Base-by-base conservation (phyloP, 2,329 filamentous ascomycete species). In the Talaromyces islandicus region DNA sequence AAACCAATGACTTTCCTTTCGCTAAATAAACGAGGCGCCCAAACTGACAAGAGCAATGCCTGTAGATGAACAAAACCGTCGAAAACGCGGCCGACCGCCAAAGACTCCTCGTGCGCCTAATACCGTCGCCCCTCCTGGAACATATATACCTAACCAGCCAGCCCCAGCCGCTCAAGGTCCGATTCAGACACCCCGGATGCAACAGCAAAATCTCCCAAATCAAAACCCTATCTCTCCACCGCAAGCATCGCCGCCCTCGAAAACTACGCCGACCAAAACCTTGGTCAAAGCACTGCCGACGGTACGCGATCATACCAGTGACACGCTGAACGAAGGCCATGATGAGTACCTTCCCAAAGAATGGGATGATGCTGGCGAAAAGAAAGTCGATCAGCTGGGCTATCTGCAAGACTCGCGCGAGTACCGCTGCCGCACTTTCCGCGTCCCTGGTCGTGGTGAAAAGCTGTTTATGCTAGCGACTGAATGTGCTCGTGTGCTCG, bases 401-500 rank as follows among this genome's bases (percentile, higher is more conserved):
- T 88, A 92, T 69, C 85, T 92, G 24, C 83, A 89, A 29, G 92
- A 92, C 62, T 86, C 85, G 24, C 90, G 94, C 67, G 89, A 93
- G 70, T 99, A 97, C 78, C 87, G 90, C 73, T 97, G 93, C 76
- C 85, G 92, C 64, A 97, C 93, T 1, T 99, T 99, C 73, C 86
- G 90, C 65, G 92, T 99, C 4, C 92, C 93, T 19, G 88, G 95
- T 69, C 84, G 94, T 67, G 92, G 91, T 29, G 88, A 95, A 66
- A 97, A 97, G 76, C 84, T 97, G 6, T 99, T 97, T 78, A 99
- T 99, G 94, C 85, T 99, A 57, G 94, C 94, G 38, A 99, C 94
- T 17, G 94, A 99, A 77, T 97, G 94, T 72, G 94, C 94, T 25
- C 87, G 94, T 66, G 92, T 97, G 4, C 81, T 97, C 24, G 90